Percentiles rank a stretch among this genome's conserved stretches.
These are phyloP conservation scores for Hansfordia pulvinata DNA, from an alignment of 2,329 filamentous ascomycete species.

Conservation along the genomic window DNA sequence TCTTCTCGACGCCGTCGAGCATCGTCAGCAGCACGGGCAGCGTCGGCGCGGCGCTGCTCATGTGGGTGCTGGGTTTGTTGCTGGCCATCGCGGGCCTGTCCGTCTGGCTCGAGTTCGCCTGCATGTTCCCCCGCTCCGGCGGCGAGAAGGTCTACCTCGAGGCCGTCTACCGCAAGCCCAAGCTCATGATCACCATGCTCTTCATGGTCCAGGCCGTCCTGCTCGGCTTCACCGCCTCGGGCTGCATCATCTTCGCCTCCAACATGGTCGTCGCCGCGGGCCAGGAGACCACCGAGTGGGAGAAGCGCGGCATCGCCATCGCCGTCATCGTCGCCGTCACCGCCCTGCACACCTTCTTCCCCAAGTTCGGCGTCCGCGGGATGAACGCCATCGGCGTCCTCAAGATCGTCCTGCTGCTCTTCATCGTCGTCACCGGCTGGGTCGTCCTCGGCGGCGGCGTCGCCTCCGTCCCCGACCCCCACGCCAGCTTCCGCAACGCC, in stretches of 20 bases:
- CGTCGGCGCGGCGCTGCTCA: slow-evolving; percentile 28
- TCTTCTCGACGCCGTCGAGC: slow-evolving; percentile 40
- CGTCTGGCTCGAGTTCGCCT: slow-evolving; percentile 50
- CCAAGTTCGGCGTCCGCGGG: slow-evolving; percentile 44
- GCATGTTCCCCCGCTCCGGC: slow-evolving; percentile 46
- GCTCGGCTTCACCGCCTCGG: slow-evolving; percentile 45
- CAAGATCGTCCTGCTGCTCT: slow-evolving; percentile 44
- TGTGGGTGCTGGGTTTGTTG: slow-evolving; percentile 26
- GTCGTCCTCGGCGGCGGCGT: slow-evolving; percentile 38
- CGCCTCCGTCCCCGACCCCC: slow-evolving; percentile 30
- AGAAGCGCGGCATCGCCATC: slow-evolving; percentile 40
- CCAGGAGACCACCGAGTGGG: slow-evolving; percentile 34
- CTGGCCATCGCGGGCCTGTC: slow-evolving; percentile 44
- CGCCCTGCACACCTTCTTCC: slow-evolving; percentile 33
- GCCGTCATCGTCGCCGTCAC: slow-evolving; percentile 40
- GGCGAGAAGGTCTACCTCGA: slow-evolving; percentile 57
- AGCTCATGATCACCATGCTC: slow-evolving; percentile 44
- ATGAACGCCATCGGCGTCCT: slow-evolving; percentile 46
- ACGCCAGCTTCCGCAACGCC: slow-evolving; percentile 39
- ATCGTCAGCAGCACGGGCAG: slow-evolving; percentile 38
- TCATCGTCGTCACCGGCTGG: slow-evolving; percentile 48
- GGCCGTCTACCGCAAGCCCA: slow-evolving; percentile 43
- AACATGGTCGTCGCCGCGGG: slow-evolving; percentile 44
- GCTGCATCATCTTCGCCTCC: slow-evolving; percentile 42
- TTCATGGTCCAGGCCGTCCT: slow-evolving; percentile 48